Evolutionary conservation across 192 early-diverging fungal species (phyloP).

Genomic region (Funneliformis geosporum): DNA sequence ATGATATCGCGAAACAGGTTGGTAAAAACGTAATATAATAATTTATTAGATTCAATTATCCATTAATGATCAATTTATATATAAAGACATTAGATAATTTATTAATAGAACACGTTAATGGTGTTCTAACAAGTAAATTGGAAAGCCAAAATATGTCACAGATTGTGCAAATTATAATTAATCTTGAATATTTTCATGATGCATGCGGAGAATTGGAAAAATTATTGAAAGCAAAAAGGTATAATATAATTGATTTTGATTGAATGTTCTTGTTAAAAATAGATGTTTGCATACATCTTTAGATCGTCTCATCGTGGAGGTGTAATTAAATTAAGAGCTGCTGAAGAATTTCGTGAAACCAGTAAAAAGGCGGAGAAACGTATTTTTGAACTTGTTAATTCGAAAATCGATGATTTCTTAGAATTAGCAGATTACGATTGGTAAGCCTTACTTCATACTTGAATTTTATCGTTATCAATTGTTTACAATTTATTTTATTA

Average conservation of each 20-base stretch:
- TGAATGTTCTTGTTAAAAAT: neutral
- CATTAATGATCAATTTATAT: neutral
- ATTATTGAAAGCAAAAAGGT: slow-evolving; percentile 53
- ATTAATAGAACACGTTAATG: slow-evolving; percentile 69
- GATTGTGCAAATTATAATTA: slow-evolving; percentile 84
- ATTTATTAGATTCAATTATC: neutral
- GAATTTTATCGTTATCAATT: neutral
- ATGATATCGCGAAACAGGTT: slow-evolving; percentile 80
- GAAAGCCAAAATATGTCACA: slow-evolving; percentile 71
- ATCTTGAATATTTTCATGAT: slow-evolving; percentile 73
- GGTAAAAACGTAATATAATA: neutral
- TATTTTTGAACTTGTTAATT: slow-evolving; percentile 76
- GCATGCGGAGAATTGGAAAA: slow-evolving; percentile 75
- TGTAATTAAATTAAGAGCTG: slow-evolving; percentile 62
- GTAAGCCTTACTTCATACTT: slow-evolving; percentile 43
- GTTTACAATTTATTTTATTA: neutral
- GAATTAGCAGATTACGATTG: slow-evolving; percentile 86
- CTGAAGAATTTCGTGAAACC: slow-evolving; percentile 68
- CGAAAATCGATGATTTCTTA: slow-evolving; percentile 80
- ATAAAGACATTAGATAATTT: slow-evolving; percentile 66
- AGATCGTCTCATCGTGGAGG: slow-evolving; percentile 61
- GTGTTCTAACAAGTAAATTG: slow-evolving; percentile 65
- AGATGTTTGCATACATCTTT: neutral
- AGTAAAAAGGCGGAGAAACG: slow-evolving; percentile 73
- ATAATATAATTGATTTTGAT: neutral